Evolutionary conservation across 2,329 filamentous ascomycete species (phyloP), one percentile per base, ranked within the genome.

Genomic region (Fusarium paranaense): DNA sequence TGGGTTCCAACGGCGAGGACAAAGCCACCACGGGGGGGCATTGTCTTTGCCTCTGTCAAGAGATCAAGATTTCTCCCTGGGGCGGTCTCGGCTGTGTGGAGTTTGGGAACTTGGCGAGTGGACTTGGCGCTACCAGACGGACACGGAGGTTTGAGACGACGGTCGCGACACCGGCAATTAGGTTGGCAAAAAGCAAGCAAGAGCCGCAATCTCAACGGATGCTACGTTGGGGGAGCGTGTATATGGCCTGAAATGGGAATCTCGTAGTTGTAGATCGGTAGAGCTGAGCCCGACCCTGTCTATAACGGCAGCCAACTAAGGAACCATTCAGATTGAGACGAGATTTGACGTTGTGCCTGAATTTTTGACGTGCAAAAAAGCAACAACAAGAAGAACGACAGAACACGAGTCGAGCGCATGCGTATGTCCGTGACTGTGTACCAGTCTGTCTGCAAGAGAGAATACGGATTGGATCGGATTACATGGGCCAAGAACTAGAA

Each of bases 401-500:
- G 37, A 33, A 50, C 45, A 27, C 25, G 25, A 50, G 14, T 16
- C 33, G 14, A 18, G 8, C 27, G 14, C 45, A 27, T 50, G 45
- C 5, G 45, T 18, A 25, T 50, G 25, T 6, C 14, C 30, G 45
- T 18, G 8, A 14, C 13, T 18, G 45, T 30, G 45, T 30, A 18
- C 14, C 7, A 38, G 18, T 38, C 20, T 16, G 45, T 50, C 22
- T 50, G 45, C 22, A 50, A 50, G 8, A 50, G 7, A 60, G 20
- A 56, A 60, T 22, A 30, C 37, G 37, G 37, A 40, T 20, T 42
- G 18, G 58, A 67, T 72, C 72, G 18, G 58, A 67, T 72, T 74
- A 56, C 64, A 74, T 64, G 47, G 61, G 71, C 71, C 71, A 74
- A 74, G 71, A 40, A 45, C 27, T 45, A 16, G 35, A 20, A 59